phyloP scores from a whole-genome alignment of 2,329 filamentous ascomycete genomes.

The Hymenoscyphus salicellus region DNA sequence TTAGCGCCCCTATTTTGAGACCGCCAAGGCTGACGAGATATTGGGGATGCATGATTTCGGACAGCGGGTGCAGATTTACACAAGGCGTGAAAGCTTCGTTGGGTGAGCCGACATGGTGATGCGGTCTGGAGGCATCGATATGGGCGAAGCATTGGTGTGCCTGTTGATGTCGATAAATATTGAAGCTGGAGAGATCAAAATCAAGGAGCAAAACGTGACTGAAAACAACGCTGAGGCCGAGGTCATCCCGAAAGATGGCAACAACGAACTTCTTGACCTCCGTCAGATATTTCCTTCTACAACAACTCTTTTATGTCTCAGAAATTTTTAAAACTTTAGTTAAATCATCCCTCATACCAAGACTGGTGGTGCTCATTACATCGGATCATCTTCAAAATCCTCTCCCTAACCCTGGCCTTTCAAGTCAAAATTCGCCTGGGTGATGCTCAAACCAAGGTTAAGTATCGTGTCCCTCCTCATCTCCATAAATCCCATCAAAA shows the following conservation, averaged over 20 bases:
- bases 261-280: too few relatives aligned
- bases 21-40: conserved; percentile 2
- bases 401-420: too few relatives aligned
- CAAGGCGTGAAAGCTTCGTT: conserved; percentile 3
- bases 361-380: too few relatives aligned
- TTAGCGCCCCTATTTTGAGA: conserved; percentile 48
- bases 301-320: too few relatives aligned
- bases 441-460: background rate
- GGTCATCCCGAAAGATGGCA: too few relatives aligned
- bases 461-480: background rate
- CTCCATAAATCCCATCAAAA: background rate
- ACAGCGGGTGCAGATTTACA: conserved; percentile 9
- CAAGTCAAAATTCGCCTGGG: background rate
- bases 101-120: background rate
- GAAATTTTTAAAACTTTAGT: too few relatives aligned
- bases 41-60: conserved; percentile 12
- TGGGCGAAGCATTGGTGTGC: conserved; percentile 17
- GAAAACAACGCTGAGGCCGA: background rate
- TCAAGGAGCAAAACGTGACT: background rate
- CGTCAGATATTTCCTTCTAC: too few relatives aligned
- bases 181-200: background rate
- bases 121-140: conserved; percentile 1
- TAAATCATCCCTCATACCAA: too few relatives aligned
- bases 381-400: too few relatives aligned
- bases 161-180: background rate